These are phyloP conservation scores for Talaromyces liani DNA, from an alignment of 495 filamentous ascomycete species.

Conservation along the genomic window DNA sequence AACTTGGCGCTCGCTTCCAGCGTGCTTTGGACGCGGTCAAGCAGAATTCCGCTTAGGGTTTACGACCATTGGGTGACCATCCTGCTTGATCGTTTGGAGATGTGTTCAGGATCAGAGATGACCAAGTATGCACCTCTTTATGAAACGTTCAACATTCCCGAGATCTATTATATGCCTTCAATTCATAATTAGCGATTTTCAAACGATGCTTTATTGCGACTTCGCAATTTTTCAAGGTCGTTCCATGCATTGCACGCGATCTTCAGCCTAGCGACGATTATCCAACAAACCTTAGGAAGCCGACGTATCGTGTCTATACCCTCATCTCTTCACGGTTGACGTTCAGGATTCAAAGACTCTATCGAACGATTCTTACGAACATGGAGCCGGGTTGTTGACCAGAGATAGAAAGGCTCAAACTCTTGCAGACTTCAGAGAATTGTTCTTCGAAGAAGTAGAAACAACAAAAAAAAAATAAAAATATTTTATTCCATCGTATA, in stretches of 20 bases:
- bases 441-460: not conserved
- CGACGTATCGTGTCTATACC: not conserved
- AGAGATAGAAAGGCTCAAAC: not conserved
- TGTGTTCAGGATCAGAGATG: no score
- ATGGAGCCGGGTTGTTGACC: not conserved
- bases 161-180: not conserved
- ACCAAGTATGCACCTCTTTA: no score
- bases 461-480: not conserved
- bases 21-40: slow-evolving; percentile 41
- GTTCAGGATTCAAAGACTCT: not conserved
- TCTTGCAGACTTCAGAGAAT: not conserved
- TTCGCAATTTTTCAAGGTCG: not conserved
- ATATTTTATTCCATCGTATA: not conserved
- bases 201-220: not conserved
- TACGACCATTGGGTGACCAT: not conserved
- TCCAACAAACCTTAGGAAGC: not conserved
- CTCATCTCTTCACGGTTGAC: not conserved
- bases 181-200: not conserved
- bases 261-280: not conserved
- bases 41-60: slow-evolving; percentile 33
- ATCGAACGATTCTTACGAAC: not conserved
- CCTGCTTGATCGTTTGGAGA: no score
- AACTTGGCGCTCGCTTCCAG: slow-evolving; percentile 45
- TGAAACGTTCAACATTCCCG: not conserved
- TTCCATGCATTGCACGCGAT: not conserved